Evolutionary conservation across 2,329 filamentous ascomycete genomes (phyloP).

Genomic region (Thelonectria blattea): DNA sequence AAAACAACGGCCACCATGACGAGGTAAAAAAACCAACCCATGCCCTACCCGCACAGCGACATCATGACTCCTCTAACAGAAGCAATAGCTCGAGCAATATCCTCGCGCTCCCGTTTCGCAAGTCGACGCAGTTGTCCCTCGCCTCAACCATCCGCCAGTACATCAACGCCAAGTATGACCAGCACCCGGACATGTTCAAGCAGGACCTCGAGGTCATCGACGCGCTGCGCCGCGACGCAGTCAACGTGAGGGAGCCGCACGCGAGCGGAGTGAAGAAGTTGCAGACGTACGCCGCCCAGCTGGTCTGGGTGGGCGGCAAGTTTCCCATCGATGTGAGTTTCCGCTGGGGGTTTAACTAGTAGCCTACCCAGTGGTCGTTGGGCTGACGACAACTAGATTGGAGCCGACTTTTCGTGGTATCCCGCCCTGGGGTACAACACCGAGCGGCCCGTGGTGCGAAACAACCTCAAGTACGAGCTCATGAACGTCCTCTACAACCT

Average conservation of each 20-base stretch:
- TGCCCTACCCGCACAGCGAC: background rate
- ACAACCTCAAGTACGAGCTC: constrained; percentile 80
- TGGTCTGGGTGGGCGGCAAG: constrained; percentile 92
- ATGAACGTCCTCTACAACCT: constrained; percentile 94
- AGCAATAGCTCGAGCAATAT: constrained; percentile 56
- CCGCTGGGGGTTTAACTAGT: background rate
- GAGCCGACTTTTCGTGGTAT: constrained; percentile 96
- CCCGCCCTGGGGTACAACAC: constrained; percentile 90
- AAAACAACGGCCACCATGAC: constrained; percentile 33
- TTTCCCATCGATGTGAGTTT: constrained; percentile 84
- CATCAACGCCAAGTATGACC: constrained; percentile 98
- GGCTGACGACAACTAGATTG: constrained; percentile 64
- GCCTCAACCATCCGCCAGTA: constrained; percentile 88
- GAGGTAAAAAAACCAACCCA: constrained; percentile 32
- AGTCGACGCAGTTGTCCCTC: constrained; percentile 78
- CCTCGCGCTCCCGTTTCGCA: constrained; percentile 85
- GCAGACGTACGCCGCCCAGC: constrained; percentile 88
- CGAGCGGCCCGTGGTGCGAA: constrained; percentile 70
- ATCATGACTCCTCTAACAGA: constrained; percentile 15
- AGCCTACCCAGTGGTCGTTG: background rate
- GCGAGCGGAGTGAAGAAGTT: constrained; percentile 84
- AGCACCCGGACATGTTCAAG: constrained; percentile 96
- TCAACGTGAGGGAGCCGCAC: constrained; percentile 88
- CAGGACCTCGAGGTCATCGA: constrained; percentile 87
- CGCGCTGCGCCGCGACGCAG: constrained; percentile 79